Evolutionary conservation across 495 filamentous ascomycete species (phyloP), one percentile per base, ranked within the genome.

Genomic region (Jackrogersella minutella): DNA sequence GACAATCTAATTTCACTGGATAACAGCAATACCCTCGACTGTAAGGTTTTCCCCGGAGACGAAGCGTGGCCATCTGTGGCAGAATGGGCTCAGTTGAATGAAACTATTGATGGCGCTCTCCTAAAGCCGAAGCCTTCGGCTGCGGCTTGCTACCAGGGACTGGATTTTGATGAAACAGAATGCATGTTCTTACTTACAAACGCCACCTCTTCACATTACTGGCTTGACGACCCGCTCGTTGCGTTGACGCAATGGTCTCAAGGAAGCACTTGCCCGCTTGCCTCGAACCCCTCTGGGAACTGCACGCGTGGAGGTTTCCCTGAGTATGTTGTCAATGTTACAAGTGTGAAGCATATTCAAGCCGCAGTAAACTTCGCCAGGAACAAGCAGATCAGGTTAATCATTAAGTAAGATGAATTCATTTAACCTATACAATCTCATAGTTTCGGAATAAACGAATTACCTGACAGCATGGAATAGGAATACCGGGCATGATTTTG

Each of bases 401-500:
- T 87, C 0, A 78, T 90, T 55, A 90, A 89, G 80, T 79, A 68
- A 50, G 73, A 64, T 44, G 17, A 21, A 30, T 44, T 31, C 28
- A 16, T 9, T n/a, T 24, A 24, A 2, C 9, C 22, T 37, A 44
- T 17, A 6, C 8, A 9, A 30, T 4, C 14, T 14, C 22, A 22
- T 11, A 9, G 1, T 2, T 3, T 47, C 17, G 8, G 31, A 33
- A 65, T 24, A n/a, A 52, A 11, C 6, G 9, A 58, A 8, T 40
- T 22, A 17, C 3, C 57, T 37, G 41, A 60, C 57, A 24, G 3
- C 26, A 21, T 37, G 2, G 13, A 34, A 37, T 49, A 88, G 87
- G 76, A 90, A 87, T 64, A 90, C 88, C 1, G 88, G 88, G 13
- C 87, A 90, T 70, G 87, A 90, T 69, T 88, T 84, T 65, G 74